These are phyloP conservation scores for Cokeromyces recurvatus DNA, from an alignment of 371 early-diverging fungal species.

Conservation along the genomic window DNA sequence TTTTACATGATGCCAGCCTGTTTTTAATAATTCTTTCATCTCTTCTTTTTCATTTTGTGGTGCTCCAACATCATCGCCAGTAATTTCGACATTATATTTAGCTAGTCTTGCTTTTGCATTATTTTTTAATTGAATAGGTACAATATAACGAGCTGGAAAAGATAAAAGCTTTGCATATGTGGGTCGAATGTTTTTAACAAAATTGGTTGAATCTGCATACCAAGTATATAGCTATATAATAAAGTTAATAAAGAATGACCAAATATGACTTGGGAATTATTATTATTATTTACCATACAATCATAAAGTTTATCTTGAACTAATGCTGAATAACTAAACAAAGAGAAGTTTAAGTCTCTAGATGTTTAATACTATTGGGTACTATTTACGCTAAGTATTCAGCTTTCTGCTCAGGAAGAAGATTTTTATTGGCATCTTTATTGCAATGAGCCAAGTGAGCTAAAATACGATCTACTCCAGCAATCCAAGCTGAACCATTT, in stretches of 20 bases:
- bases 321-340: conserved; percentile 40
- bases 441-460: conserved; percentile 43
- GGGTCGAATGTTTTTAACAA: conserved; percentile 58
- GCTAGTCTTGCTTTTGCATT: conserved; percentile 49
- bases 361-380: not conserved
- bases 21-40: conserved; percentile 41
- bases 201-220: conserved; percentile 70
- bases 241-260: not conserved
- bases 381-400: conserved; percentile 41
- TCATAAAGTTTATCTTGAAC: conserved; percentile 52
- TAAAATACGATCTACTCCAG: conserved; percentile 54
- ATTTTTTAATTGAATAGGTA: conserved; percentile 58
- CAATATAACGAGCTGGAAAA: conserved; percentile 56
- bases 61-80: conserved; percentile 31
- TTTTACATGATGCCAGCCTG: conserved; percentile 46
- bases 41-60: conserved; percentile 44
- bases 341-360: not conserved
- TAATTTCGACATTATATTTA: conserved; percentile 44
- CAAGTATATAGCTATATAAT: conserved; percentile 53
- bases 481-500: conserved; percentile 55
- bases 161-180: conserved; percentile 57
- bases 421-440: conserved; percentile 43
- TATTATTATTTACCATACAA: conserved; percentile 38
- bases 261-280: too few relatives aligned
- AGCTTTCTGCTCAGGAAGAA: conserved; percentile 46